Evolutionary conservation across 768 basidiomycete genomes (phyloP), one percentile per base, ranked within the genome.

Genomic region (Tulasnella sp.): DNA sequence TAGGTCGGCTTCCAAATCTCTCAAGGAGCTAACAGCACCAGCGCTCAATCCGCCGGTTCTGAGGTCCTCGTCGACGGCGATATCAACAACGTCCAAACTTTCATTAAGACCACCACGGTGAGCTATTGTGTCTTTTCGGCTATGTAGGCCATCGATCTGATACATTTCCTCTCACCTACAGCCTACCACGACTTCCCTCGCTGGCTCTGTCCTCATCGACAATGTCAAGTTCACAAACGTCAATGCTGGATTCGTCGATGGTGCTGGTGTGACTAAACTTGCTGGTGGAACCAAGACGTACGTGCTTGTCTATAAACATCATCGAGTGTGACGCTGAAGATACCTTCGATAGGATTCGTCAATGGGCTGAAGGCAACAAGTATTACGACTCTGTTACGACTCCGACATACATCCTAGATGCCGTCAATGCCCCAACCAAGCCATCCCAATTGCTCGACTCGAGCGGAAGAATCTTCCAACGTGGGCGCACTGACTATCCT

Each of bases 301-400:
- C 3, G 73, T 74, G 8, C 29, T 49, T 11, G 34, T n/a, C 14
- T n/a, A n/a, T 64, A 6, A 38, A 15, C 14, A 7, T 29, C 39
- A 37, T 54, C 40, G 58, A 89, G 88, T 31, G 87, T 87, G 1
- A 88, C 80, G 22, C 31, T 36, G 58, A 64, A 0, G 31, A 2
- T 17, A 8, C 5, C 2, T 14, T 64, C 14, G 29, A 64, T 15
- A 88, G 87, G 0, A 90, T 92, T 79, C 80, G 84, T 0, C 87
- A 89, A 15, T 94, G 93, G 93, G 91, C 85, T 1, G 92, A 93
- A 82, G 93, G 93, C 40, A 91, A 93, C 78, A 85, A 91, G 38
- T 94, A 87, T 81, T 84, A 82, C 1, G 91, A 91, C 19, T 83
- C 86, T 3, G 85, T 83, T 77, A 78, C 85, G 3, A 77, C 79